Evolutionary conservation across 805 yeast genomes (phyloP).

Genomic region (Tetrapisispora phaffii): DNA sequence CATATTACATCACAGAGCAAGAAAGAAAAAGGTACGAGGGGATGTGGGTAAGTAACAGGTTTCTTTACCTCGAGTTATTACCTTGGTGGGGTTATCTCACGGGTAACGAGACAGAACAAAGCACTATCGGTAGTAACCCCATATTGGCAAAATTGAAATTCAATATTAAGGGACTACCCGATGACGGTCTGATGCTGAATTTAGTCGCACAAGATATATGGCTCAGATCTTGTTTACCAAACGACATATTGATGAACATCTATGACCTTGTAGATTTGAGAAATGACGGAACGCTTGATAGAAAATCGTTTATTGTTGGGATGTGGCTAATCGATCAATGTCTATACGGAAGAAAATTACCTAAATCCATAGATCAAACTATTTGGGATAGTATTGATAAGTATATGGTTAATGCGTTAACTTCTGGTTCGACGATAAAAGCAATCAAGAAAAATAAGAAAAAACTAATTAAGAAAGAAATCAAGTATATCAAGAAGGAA

Average conservation of each 20-base stretch:
- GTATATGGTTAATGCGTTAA: constrained; percentile 11
- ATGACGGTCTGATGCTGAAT: constrained; percentile 30
- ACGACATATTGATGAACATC: constrained; percentile 46
- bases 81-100: constrained; percentile 25
- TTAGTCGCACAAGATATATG: constrained; percentile 67
- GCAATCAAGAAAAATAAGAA: constrained; percentile 15
- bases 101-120: constrained; percentile 4
- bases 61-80: constrained; percentile 40
- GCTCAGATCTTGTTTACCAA: constrained; percentile 65
- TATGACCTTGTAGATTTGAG: constrained; percentile 65
- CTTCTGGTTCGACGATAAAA: constrained; percentile 6
- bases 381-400: constrained; percentile 73
- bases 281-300: constrained; percentile 64
- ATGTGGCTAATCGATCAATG: constrained; percentile 98
- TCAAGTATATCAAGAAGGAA: constrained; percentile 23
- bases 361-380: constrained; percentile 51
- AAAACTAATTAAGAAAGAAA: constrained; percentile 18
- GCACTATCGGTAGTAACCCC: neutral
- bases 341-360: constrained; percentile 84
- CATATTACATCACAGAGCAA: constrained; percentile 40
- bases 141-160: neutral
- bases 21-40: constrained; percentile 90
- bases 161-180: constrained; percentile 12
- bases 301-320: constrained; percentile 85
- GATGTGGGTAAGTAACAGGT: constrained; percentile 84